Conservation (phyloP, 2,329 filamentous ascomycete genomes). For the Coniosporium uncinatum region DNA sequence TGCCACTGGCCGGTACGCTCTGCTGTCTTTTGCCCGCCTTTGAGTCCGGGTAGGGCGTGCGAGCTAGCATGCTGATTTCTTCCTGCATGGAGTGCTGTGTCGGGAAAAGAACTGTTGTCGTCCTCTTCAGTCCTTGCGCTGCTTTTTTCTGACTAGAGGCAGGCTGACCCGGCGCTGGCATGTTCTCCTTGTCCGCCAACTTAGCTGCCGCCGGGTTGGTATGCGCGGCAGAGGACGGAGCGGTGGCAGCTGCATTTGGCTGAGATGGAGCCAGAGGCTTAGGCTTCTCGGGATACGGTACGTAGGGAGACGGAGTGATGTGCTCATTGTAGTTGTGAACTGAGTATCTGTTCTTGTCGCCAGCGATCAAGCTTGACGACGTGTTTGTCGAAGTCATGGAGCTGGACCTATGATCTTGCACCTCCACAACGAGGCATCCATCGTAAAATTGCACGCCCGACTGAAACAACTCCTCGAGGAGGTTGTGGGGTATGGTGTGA, state of each 20-base stretch:
- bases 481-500: slow-evolving; percentile 82
- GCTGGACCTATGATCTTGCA: slow-evolving; percentile 71
- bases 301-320: slow-evolving; percentile 83
- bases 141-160: slow-evolving; percentile 39
- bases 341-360: slow-evolving; percentile 64
- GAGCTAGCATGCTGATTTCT: slow-evolving; percentile 72
- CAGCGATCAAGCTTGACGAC: slow-evolving; percentile 42
- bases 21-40: slow-evolving; percentile 42
- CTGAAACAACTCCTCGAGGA: slow-evolving; percentile 72
- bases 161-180: slow-evolving; percentile 45
- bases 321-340: slow-evolving; percentile 92
- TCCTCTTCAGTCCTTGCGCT: too few species aligned
- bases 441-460: slow-evolving; percentile 82
- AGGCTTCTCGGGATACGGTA: slow-evolving; percentile 53
- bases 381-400: slow-evolving; percentile 46
- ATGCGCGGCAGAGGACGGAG: slow-evolving; percentile 23
- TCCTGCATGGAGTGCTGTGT: slow-evolving; percentile 70
- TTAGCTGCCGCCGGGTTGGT: slow-evolving; percentile 16
- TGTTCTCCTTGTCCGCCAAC: slow-evolving; percentile 49
- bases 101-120: slow-evolving; percentile 83
- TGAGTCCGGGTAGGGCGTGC: slow-evolving; percentile 53
- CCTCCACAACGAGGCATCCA: slow-evolving; percentile 86
- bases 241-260: background rate
- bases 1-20: slow-evolving; percentile 28
- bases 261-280: slow-evolving; percentile 10